Conservation (phyloP, 371 early-diverging fungal genomes). For the Mucor irregularis region DNA sequence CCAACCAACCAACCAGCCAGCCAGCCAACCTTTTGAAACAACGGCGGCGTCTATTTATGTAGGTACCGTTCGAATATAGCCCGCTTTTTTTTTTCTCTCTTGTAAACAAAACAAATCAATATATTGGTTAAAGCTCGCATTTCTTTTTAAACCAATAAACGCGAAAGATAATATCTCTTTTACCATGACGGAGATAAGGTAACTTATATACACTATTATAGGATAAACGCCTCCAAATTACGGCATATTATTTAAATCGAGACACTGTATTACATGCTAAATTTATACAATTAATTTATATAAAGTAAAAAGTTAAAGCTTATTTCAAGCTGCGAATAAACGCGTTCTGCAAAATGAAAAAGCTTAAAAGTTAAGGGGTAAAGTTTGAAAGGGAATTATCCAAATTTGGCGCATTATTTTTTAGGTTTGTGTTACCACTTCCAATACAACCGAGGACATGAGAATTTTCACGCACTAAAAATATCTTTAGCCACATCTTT, state of each 20-base stretch:
- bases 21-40: too few species aligned
- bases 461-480: neutral
- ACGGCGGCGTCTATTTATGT: too few species aligned
- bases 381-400: neutral
- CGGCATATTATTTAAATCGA: neutral
- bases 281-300: conserved; percentile 1
- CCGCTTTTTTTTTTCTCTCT: too few species aligned
- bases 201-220: neutral
- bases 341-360: neutral
- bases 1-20: too few species aligned
- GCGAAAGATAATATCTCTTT: too few species aligned
- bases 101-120: too few species aligned
- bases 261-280: neutral
- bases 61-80: too few species aligned
- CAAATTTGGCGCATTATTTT: neutral
- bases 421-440: neutral
- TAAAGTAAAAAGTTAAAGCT: neutral
- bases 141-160: too few species aligned
- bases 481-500: neutral
- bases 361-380: too few species aligned
- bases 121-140: too few species aligned
- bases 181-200: neutral
- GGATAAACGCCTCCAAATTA: neutral
- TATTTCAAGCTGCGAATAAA: neutral
- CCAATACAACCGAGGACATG: too few species aligned